These are phyloP conservation scores for Aegilops longissima DNA, from an alignment of 176 grass and related monocot genomes.

Conservation along the genomic window DNA sequence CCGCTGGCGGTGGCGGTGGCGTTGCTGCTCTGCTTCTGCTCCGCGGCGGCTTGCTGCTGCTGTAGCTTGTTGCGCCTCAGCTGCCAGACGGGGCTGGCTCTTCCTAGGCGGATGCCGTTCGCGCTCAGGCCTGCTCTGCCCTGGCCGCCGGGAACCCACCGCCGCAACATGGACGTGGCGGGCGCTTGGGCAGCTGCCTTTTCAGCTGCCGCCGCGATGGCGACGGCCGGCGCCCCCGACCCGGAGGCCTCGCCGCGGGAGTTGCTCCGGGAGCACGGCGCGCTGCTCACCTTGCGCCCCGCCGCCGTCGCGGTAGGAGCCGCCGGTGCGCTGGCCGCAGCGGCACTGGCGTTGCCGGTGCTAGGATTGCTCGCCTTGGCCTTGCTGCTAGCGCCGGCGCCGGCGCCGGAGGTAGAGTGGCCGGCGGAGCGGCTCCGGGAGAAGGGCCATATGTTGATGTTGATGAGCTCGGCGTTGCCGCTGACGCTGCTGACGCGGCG, in stretches of 20 bases:
- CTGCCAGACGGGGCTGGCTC: constrained; percentile 73
- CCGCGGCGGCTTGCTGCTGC: constrained; percentile 37
- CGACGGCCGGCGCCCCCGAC: background rate
- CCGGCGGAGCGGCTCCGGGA: constrained; percentile 93
- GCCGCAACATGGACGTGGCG: constrained; percentile 44
- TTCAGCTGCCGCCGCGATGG: background rate
- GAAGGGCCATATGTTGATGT: constrained; percentile 98
- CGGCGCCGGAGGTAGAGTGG: constrained; percentile 29
- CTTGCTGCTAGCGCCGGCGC: background rate
- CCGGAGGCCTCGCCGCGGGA: constrained; percentile 74
- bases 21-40: constrained; percentile 42
- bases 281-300: constrained; percentile 66
- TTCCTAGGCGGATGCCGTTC: constrained; percentile 72
- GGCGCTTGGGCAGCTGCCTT: background rate
- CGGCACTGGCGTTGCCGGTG: background rate
- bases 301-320: background rate
- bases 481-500: constrained; percentile 50
- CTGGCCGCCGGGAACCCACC: constrained; percentile 48
- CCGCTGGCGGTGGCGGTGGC: background rate
- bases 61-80: constrained; percentile 63
- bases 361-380: constrained; percentile 3
- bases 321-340: background rate
- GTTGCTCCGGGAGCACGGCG: constrained; percentile 95
- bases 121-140: constrained; percentile 16
- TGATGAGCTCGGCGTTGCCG: constrained; percentile 77